Evolutionary conservation across 345 rosid genomes (phyloP).

Genomic region (Aurinia saxatilis): DNA sequence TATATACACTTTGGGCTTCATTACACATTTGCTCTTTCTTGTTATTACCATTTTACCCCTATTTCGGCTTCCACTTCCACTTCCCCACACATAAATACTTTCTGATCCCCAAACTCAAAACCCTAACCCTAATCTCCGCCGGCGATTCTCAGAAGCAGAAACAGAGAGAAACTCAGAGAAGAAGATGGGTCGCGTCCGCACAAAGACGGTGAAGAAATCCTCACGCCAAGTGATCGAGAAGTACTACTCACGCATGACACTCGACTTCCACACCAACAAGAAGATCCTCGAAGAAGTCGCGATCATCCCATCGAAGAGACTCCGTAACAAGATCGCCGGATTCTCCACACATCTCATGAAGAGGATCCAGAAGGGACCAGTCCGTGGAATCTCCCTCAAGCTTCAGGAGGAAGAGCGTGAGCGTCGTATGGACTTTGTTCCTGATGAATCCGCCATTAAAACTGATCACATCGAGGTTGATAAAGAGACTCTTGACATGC

Average conservation of each 20-base stretch:
- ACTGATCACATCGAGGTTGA: slow-evolving; percentile 52
- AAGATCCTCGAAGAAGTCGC: slow-evolving; percentile 62
- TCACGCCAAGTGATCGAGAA: slow-evolving; percentile 63
- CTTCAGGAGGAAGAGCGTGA: slow-evolving; percentile 76
- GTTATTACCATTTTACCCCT: background rate
- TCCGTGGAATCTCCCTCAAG: slow-evolving; percentile 65
- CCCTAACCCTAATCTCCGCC: slow-evolving; percentile 16
- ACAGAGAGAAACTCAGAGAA: background rate
- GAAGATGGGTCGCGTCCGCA: slow-evolving; percentile 62
- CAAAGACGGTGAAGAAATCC: slow-evolving; percentile 70
- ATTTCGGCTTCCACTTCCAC: background rate
- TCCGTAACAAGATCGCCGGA: slow-evolving; percentile 74
- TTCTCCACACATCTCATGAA: slow-evolving; percentile 68
- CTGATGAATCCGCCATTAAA: slow-evolving; percentile 63
- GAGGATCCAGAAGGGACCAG: slow-evolving; percentile 66
- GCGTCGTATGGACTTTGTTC: slow-evolving; percentile 72
- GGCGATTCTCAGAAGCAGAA: background rate
- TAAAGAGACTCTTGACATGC: slow-evolving; percentile 65
- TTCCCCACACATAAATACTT: background rate
- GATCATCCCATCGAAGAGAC: slow-evolving; percentile 58
- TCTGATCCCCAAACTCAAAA: background rate
- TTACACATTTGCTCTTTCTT: background rate
- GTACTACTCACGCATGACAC: slow-evolving; percentile 61
- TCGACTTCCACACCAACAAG: slow-evolving; percentile 70
- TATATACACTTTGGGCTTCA: slow-evolving; percentile 4